Base-by-base conservation (phyloP, 2,329 filamentous ascomycete genomes). In the Calonectria leucothoes region DNA sequence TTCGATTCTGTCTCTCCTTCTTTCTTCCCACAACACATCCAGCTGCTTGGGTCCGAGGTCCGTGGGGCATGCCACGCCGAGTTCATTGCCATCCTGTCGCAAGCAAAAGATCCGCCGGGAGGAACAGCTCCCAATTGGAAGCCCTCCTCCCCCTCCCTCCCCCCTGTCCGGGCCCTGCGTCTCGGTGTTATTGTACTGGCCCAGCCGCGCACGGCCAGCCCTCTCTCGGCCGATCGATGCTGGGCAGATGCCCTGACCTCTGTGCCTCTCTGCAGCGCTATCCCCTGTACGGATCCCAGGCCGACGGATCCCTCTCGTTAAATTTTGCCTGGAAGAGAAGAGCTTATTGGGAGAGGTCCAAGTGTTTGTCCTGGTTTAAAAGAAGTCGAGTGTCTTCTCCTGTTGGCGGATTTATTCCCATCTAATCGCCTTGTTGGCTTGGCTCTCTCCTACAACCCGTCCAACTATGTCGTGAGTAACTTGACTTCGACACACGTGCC, bases 261-360 rank as follows among this genome's bases (percentile, higher is more conserved):
- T 29, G 11, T 37, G 37, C 7, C n/a, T 61, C 55, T 61, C 23
- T 61, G 33, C 55, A 61, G 37, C 59, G 59, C 59, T 64, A 64
- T 64, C 59, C 59, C 59, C 59, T 48, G 59, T 64, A 39, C 17
- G 39, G 59, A 20, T 6, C 15, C 39, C 59, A n/a, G 29, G 25
- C 59, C 59, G 59, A 64, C 17, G 59, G 39, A 64, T 64, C 59
- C 59, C 59, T 64, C 48, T 64, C 37, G 37, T 48, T 48, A 64
- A 64, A 64, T 64, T 64, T 64, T 64, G 59, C 59, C 59, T 33
- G 39, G 39, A 42, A 64, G 39, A 64, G 39, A 42, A 64, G 59
- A 48, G 59, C 39, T 64, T 64, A 33, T 48, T 29, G 12, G 15
- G 59, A 64, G 29, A 33, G 37, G 59, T 48, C 39, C 25, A 64